phyloP scores from a whole-genome alignment of 768 basidiomycete species.

The Lyophyllum decastes region DNA sequence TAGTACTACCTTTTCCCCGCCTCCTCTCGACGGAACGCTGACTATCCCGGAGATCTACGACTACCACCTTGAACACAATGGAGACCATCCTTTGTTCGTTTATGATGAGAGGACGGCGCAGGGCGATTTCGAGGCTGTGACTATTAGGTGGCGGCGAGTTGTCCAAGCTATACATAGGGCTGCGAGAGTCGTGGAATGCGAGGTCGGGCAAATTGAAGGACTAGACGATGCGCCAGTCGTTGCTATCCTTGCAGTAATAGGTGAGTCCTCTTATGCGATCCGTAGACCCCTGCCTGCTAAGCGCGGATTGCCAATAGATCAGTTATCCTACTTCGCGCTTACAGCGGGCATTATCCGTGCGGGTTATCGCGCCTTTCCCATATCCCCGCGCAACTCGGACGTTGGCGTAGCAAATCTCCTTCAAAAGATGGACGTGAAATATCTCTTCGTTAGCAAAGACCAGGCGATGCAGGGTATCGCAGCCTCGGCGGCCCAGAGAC shows the following conservation, averaged over 20 bases:
- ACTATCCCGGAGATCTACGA: slow-evolving; percentile 28
- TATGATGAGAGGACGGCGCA: slow-evolving; percentile 13
- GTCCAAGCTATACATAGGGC: slow-evolving; percentile 17
- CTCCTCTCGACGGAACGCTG: slow-evolving; percentile 11
- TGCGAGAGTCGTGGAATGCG: slow-evolving; percentile 9
- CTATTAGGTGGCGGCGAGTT: slow-evolving; percentile 20
- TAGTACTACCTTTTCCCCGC: slow-evolving; percentile 2
- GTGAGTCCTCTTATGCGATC: slow-evolving; percentile 12
- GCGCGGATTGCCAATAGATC: slow-evolving; percentile 23
- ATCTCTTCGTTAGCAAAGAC: slow-evolving; percentile 27
- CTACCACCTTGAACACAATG: slow-evolving; percentile 22
- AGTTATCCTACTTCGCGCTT: slow-evolving; percentile 32
- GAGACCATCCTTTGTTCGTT: slow-evolving; percentile 29
- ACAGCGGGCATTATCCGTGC: slow-evolving; percentile 39
- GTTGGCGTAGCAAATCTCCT: slow-evolving; percentile 48
- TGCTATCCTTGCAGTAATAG: slow-evolving; percentile 29
- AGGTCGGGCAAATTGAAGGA: background rate
- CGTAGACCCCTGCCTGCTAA: background rate
- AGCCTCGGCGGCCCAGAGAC: slow-evolving; percentile 11
- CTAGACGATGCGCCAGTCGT: slow-evolving; percentile 19
- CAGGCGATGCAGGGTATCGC: slow-evolving; percentile 19
- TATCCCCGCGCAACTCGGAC: slow-evolving; percentile 47
- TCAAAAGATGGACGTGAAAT: slow-evolving; percentile 19
- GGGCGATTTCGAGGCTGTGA: slow-evolving; percentile 1
- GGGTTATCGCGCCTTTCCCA: slow-evolving; percentile 35